Conservation (phyloP, 2,329 filamentous ascomycete genomes). For the Verticillium tricorpus region DNA sequence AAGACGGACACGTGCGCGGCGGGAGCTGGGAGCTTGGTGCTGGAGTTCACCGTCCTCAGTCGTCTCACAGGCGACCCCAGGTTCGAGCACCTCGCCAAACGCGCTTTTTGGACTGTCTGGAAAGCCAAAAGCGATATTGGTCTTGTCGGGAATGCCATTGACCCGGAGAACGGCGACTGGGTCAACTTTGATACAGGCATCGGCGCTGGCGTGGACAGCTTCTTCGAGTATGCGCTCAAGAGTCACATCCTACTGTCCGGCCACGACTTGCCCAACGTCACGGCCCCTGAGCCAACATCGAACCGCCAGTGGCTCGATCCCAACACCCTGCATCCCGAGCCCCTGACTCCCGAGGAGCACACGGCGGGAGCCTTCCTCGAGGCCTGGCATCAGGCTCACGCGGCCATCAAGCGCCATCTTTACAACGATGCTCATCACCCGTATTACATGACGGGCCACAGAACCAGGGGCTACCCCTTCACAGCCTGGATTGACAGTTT, state of each 20-base stretch:
- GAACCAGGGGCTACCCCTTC: conserved; percentile 80
- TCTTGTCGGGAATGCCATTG: conserved; percentile 85
- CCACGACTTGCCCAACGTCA: conserved; percentile 52
- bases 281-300: conserved; percentile 31
- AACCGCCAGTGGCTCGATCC: conserved; percentile 52
- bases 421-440: conserved; percentile 83
- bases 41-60: conserved; percentile 90
- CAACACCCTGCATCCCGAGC: conserved; percentile 51
- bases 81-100: conserved; percentile 87
- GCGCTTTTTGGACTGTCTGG: conserved; percentile 98
- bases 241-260: conserved; percentile 87
- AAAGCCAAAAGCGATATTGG: conserved; percentile 77
- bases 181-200: conserved; percentile 87
- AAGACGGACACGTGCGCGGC: conserved; percentile 95
- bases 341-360: conserved; percentile 60
- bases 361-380: conserved; percentile 74
- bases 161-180: conserved; percentile 88
- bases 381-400: conserved; percentile 81
- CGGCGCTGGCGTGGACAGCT: conserved; percentile 94
- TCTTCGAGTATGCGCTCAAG: conserved; percentile 97
- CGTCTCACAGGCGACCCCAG: conserved; percentile 78
- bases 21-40: conserved; percentile 88
- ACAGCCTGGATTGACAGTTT: conserved; percentile 96
- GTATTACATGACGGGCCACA: conserved; percentile 87
- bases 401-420: conserved; percentile 85